Evolutionary conservation across 176 grass and related monocot genomes (phyloP), one percentile per base, ranked within the genome.

Genomic region (Chrysopogon serrulatus): DNA sequence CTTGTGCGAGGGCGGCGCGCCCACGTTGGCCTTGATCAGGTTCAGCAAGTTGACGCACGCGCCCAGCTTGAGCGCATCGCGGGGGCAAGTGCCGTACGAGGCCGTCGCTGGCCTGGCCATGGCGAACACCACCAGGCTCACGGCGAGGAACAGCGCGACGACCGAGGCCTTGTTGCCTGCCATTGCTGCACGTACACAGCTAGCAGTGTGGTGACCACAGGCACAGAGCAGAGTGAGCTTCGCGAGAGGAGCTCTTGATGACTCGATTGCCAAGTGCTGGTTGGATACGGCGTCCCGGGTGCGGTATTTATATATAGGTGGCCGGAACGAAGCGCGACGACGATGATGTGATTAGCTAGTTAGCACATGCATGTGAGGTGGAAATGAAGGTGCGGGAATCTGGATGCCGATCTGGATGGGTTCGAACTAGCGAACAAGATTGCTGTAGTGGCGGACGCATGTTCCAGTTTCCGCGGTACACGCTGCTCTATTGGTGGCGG

Each of bases 1-100:
- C 1, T 85, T 85, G 82, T 85, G 17, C 4, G 85, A 34, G 4
- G 89, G 70, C 3, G 86, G 90, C 71, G 12, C 76, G 10, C 68
- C 90, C 0, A 92, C 67, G 57, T 88, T 27, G 21, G 56, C 49
- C 74, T 91, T 91, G 56, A 91, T 48, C 24, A 87, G 45, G 32
- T 49, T 51, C 3, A 87, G 80, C 68, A 80, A 62, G 41, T 91
- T 81, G 18, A 51, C 70, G 51, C 89, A 87, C 41, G 80, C 62
- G 23, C 81, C 85, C 15, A 91, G 34, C 76, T 91, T 91, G 9
- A 91, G 70, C 5, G 72, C 64, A 65, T 90, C 77, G 39, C 48
- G 79, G 5, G 88, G 88, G 88, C 88, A 90, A 71, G 21, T 82
- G 78, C 77, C 53, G 48, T 2, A 71, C 19, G 74, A 31, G 0